Evolutionary conservation across 2,329 filamentous ascomycete species (phyloP).

Genomic region (Diaporthe vexans): DNA sequence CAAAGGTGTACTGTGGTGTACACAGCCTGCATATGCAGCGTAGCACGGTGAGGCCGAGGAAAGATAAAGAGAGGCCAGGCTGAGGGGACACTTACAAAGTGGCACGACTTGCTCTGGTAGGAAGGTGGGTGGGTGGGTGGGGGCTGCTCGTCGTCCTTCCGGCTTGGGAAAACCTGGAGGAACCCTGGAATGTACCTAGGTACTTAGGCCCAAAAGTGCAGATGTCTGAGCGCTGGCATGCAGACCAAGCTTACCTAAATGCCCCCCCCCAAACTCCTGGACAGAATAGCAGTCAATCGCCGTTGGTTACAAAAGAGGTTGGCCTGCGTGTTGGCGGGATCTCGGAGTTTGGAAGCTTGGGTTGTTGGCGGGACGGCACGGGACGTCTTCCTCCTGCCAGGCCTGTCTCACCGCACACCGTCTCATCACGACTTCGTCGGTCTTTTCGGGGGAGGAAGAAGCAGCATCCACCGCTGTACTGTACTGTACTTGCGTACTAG

Average conservation of each 20-base stretch:
- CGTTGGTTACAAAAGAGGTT: no score
- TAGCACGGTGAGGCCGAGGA: neutral
- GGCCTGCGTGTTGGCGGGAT: neutral
- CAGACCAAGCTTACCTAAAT: conserved; percentile 2
- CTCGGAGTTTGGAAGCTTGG: neutral
- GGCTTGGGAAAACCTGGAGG: neutral
- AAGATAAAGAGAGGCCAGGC: neutral
- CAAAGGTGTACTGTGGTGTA: neutral
- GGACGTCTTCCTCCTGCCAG: neutral
- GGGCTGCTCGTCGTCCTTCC: neutral
- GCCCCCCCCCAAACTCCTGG: no score
- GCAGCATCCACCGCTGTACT: neutral
- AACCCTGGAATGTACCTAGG: neutral
- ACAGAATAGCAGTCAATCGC: no score
- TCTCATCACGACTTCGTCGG: neutral
- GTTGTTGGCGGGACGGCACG: conserved; percentile 18
- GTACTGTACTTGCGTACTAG: neutral
- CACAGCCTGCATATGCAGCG: no score
- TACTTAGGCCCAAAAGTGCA: neutral
- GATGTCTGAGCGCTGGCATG: neutral
- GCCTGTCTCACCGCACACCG: conserved; percentile 6
- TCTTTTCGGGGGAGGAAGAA: neutral
- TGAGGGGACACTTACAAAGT: no score
- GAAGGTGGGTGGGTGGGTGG: conserved; percentile 11
- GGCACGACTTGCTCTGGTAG: neutral